A percentile compares a stretch with the other conserved stretches of the same genome.
These are phyloP conservation scores for Candida mattraensis DNA, from an alignment of 805 yeast species.

Conservation along the genomic window DNA sequence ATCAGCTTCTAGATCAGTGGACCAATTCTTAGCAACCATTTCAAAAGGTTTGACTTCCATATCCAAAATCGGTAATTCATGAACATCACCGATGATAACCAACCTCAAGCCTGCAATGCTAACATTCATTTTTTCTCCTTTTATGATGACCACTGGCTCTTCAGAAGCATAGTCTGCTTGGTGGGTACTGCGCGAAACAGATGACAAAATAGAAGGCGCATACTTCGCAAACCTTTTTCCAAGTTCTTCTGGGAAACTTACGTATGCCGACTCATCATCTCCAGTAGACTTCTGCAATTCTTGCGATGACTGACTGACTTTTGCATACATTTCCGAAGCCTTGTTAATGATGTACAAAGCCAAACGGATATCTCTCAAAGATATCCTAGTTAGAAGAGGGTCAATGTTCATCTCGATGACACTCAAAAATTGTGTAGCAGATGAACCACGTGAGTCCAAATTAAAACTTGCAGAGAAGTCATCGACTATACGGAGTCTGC, in stretches of 20 bases:
- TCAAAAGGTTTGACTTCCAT: constrained; percentile 70
- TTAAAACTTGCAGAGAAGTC: constrained; percentile 82
- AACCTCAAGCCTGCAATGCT: constrained; percentile 74
- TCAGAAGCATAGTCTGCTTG: constrained; percentile 9
- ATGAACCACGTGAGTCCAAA: constrained; percentile 69
- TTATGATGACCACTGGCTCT: constrained; percentile 45
- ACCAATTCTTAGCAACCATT: constrained; percentile 76
- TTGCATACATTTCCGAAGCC: constrained; percentile 56
- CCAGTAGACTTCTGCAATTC: constrained; percentile 3
- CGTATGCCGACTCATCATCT: constrained; percentile 22
- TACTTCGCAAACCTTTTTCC: constrained; percentile 58
- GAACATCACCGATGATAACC: constrained; percentile 86
- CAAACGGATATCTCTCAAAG: constrained; percentile 81
- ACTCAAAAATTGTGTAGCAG: constrained; percentile 56
- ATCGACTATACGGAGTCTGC: constrained; percentile 73
- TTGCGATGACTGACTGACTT: constrained; percentile 18
- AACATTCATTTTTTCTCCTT: constrained; percentile 67
- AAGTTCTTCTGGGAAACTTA: constrained; percentile 61
- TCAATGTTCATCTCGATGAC: constrained; percentile 71
- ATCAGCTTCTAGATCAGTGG: constrained; percentile 73
- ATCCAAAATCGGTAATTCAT: constrained; percentile 86
- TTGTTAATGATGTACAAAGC: constrained; percentile 72
- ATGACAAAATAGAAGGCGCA: constrained; percentile 65
- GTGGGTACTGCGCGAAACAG: constrained; percentile 40
- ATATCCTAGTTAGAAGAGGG: constrained; percentile 76